Percentiles rank a stretch among this genome's conserved stretches.
phyloP scores from a whole-genome alignment of 192 early-diverging fungal species.

The Dissophora ornata region DNA sequence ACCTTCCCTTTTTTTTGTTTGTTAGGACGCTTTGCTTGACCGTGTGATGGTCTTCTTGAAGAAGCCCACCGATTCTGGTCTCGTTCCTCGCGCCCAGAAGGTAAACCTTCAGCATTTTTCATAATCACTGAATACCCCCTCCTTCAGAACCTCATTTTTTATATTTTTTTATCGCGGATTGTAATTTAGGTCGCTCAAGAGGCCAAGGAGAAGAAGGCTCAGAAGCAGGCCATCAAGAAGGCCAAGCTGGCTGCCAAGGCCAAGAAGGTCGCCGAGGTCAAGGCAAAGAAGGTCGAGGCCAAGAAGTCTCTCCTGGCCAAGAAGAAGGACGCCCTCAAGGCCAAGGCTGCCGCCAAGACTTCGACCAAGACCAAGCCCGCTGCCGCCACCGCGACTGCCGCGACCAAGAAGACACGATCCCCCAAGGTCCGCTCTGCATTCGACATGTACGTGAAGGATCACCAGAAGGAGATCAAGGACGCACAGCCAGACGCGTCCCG shows the following conservation, averaged over 20 bases:
- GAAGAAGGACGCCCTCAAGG: slow-evolving; percentile 40
- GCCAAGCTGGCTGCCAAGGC: slow-evolving; percentile 49
- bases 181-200: slow-evolving; percentile 30
- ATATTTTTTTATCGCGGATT: background rate
- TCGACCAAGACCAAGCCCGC: background rate
- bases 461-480: slow-evolving; percentile 42
- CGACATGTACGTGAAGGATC: slow-evolving; percentile 54
- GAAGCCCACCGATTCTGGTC: slow-evolving; percentile 50
- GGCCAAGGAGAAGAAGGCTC: slow-evolving; percentile 49
- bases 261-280: slow-evolving; percentile 43
- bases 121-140: background rate
- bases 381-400: background rate
- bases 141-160: background rate
- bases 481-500: slow-evolving; percentile 39
- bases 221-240: slow-evolving; percentile 43
- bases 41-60: slow-evolving; percentile 50
- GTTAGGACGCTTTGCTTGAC: slow-evolving; percentile 47
- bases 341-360: slow-evolving; percentile 7
- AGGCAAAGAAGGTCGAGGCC: slow-evolving; percentile 29
- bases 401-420: slow-evolving; percentile 3
- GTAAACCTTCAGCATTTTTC: slow-evolving; percentile 2
- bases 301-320: slow-evolving; percentile 27
- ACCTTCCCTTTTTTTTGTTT: background rate
- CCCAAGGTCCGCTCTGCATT: slow-evolving; percentile 46
- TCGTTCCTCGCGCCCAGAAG: slow-evolving; percentile 47